A percentile compares a stretch with the other conserved stretches of the same genome.
Conservation (phyloP, 352 stramenopile genomes). For the Phytophthora lateralis region DNA sequence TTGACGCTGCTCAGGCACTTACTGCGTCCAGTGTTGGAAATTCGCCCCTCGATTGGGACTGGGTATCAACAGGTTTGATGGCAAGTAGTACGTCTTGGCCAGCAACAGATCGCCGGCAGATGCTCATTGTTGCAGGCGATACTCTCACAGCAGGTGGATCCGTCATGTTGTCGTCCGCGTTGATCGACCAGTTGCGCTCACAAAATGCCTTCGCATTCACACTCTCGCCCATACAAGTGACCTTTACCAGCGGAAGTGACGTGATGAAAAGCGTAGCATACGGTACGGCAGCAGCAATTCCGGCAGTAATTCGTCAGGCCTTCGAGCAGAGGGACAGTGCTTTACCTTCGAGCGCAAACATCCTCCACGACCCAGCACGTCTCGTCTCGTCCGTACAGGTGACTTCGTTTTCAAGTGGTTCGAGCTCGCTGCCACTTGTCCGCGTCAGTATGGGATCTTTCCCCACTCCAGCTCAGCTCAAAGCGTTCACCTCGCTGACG, state of each 20-base stretch:
- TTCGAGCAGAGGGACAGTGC: conserved; percentile 34
- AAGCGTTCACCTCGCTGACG: conserved; percentile 7
- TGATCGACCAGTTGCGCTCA: conserved; percentile 19
- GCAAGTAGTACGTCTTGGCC: conserved; percentile 30
- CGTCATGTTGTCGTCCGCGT: conserved; percentile 8
- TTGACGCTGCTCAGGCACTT: conserved; percentile 25
- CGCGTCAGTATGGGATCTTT: conserved; percentile 26
- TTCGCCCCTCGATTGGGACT: conserved; percentile 22
- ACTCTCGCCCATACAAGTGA: conserved; percentile 22
- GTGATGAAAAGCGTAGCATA: conserved; percentile 32
- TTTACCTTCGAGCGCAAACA: conserved; percentile 26
- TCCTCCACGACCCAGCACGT: conserved; percentile 27
- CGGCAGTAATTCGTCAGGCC: conserved; percentile 33
- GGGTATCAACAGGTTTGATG: conserved; percentile 17
- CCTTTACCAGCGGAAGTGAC: conserved; percentile 12
- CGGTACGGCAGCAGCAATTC: conserved; percentile 20
- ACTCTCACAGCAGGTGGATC: conserved; percentile 12
- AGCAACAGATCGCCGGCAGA: conserved; percentile 27
- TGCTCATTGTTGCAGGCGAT: conserved; percentile 28
- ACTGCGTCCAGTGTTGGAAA: conserved; percentile 1
- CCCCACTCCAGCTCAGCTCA: conserved; percentile 17
- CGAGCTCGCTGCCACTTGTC: conserved; percentile 39
- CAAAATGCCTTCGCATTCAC: conserved; percentile 41
- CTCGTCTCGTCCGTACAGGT: conserved; percentile 32
- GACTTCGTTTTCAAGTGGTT: conserved; percentile 29